These are phyloP conservation scores for Plenodomus biglobosus DNA, from an alignment of 2,329 filamentous ascomycete species.

Conservation along the genomic window DNA sequence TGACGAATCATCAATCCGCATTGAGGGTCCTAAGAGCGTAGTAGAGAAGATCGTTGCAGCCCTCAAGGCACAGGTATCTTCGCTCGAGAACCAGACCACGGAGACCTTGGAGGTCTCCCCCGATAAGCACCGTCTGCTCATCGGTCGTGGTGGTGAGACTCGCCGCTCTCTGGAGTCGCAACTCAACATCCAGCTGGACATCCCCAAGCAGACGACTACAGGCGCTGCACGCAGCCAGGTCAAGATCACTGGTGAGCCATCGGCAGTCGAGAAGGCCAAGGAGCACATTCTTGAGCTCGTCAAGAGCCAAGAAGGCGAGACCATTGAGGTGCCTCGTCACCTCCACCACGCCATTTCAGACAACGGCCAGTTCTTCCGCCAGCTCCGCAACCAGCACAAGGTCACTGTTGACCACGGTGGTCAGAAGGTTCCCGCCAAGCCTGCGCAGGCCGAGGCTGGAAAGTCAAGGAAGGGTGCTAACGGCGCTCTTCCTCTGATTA, in stretches of 20 bases:
- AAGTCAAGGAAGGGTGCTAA: constrained; percentile 56
- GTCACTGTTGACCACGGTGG: constrained; percentile 92
- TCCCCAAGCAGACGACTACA: constrained; percentile 71
- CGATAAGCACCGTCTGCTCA: constrained; percentile 87
- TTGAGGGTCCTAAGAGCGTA: constrained; percentile 80
- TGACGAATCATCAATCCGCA: constrained; percentile 78
- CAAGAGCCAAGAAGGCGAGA: constrained; percentile 87
- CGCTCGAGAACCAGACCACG: constrained; percentile 80
- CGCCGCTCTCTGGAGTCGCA: constrained; percentile 82
- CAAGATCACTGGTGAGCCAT: constrained; percentile 78
- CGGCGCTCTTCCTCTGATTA: constrained; percentile 83
- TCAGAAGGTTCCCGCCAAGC: constrained; percentile 71
- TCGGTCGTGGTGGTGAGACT: constrained; percentile 86
- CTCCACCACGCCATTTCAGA: constrained; percentile 84
- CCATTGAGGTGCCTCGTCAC: constrained; percentile 76
- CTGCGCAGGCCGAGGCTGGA: constrained; percentile 53
- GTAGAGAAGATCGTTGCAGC: constrained; percentile 86
- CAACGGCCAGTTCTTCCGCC: constrained; percentile 91
- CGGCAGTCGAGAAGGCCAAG: constrained; percentile 82
- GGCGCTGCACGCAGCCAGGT: constrained; percentile 81
- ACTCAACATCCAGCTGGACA: constrained; percentile 84
- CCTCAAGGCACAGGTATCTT: constrained; percentile 78
- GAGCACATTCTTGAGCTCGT: constrained; percentile 76
- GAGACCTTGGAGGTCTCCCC: constrained; percentile 79
- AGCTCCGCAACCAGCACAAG: constrained; percentile 78